Conservation (phyloP, 495 filamentous ascomycete genomes). For the Acidomyces sp. region DNA sequence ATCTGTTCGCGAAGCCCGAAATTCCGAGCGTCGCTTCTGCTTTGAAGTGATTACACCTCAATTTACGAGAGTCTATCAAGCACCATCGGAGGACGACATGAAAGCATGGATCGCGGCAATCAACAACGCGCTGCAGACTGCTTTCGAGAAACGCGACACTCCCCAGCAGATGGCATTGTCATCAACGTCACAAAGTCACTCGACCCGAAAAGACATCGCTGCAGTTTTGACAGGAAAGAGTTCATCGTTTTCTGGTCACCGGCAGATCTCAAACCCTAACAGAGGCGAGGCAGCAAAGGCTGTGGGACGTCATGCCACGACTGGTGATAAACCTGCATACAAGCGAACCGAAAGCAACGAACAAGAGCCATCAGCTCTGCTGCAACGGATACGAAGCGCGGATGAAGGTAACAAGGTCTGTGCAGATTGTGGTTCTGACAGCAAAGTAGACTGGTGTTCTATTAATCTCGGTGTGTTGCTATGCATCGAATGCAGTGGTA, state of each 20-base stretch:
- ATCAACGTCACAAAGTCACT: conserved; percentile 27
- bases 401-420: conserved; percentile 92
- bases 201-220: conserved; percentile 67
- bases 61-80: conserved; percentile 93
- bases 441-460: conserved; percentile 96
- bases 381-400: conserved; percentile 75
- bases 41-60: conserved; percentile 98
- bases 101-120: conserved; percentile 90
- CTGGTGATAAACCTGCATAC: conserved; percentile 72
- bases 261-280: conserved; percentile 39
- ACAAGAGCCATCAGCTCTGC: conserved; percentile 65
- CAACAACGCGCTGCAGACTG: conserved; percentile 93
- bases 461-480: conserved; percentile 94
- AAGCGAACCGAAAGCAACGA: conserved; percentile 54
- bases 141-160: conserved; percentile 64
- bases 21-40: conserved; percentile 89
- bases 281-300: conserved; percentile 37
- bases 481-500: conserved; percentile 97
- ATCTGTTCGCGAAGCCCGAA: conserved; percentile 87
- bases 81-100: conserved; percentile 96
- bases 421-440: conserved; percentile 82
- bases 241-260: conserved; percentile 53
- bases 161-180: conserved; percentile 33
- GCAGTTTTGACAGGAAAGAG: conserved; percentile 91
- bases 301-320: conserved; percentile 72